Conservation (phyloP, 805 yeast genomes). For the Sungouiella blattae region DNA sequence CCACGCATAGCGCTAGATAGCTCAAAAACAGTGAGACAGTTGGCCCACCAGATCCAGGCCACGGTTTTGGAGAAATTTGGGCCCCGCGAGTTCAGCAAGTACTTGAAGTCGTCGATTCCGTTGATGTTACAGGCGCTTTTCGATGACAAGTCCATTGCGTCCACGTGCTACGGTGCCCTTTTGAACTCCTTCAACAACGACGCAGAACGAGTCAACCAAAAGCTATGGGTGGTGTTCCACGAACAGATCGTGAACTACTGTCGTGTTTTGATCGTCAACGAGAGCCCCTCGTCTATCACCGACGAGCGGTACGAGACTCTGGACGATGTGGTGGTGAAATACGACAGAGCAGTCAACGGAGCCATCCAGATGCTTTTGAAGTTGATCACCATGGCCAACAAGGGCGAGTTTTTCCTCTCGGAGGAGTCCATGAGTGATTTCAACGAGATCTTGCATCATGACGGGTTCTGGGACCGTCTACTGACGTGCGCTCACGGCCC, state of each 20-base stretch:
- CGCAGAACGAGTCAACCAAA: slow-evolving; percentile 42
- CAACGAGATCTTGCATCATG: slow-evolving; percentile 23
- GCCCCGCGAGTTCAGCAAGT: slow-evolving; percentile 56
- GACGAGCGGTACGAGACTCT: slow-evolving; percentile 68
- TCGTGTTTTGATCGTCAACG: slow-evolving; percentile 49
- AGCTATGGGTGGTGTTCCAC: slow-evolving; percentile 59
- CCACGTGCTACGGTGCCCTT: slow-evolving; percentile 46
- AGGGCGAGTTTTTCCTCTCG: slow-evolving; percentile 9
- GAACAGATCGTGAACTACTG: slow-evolving; percentile 54
- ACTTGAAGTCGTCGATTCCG: slow-evolving; percentile 69
- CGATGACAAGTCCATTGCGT: slow-evolving; percentile 68
- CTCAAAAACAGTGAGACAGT: slow-evolving; percentile 58
- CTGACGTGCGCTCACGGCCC: slow-evolving; percentile 20
- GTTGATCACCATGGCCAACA: slow-evolving; percentile 19
- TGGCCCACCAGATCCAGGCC: slow-evolving; percentile 65
- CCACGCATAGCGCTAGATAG: slow-evolving; percentile 75
- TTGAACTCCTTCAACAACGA: slow-evolving; percentile 54
- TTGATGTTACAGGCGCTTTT: slow-evolving; percentile 67
- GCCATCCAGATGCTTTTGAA: slow-evolving; percentile 47
- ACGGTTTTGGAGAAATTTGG: slow-evolving; percentile 43
- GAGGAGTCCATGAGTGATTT: slow-evolving; percentile 13
- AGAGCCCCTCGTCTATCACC: slow-evolving; percentile 60
- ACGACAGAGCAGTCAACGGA: slow-evolving; percentile 51
- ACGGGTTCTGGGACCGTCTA: slow-evolving; percentile 33
- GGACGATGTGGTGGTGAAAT: slow-evolving; percentile 66